These are phyloP conservation scores for Talaromyces proteolyticus DNA, from an alignment of 495 filamentous ascomycete genomes.

Conservation along the genomic window DNA sequence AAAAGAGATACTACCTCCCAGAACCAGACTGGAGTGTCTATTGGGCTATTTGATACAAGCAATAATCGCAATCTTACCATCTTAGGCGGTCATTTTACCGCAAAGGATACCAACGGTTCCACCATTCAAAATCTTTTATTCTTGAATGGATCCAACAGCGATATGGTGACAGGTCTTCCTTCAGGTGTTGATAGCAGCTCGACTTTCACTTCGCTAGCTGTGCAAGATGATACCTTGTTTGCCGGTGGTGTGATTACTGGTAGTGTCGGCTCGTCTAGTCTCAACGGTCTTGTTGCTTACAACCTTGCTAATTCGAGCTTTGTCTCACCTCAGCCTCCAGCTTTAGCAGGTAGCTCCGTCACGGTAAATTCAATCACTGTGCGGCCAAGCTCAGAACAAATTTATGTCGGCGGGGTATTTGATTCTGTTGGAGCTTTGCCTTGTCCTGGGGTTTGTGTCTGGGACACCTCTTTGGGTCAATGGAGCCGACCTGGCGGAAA, in stretches of 20 bases:
- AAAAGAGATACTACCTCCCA: conserved; percentile 53
- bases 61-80: conserved; percentile 75
- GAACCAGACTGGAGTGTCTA: conserved; percentile 57
- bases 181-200: conserved; percentile 63
- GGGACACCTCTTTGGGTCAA: conserved; percentile 56
- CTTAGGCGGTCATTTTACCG: conserved; percentile 81
- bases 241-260: conserved; percentile 78
- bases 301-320: conserved; percentile 60
- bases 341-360: conserved; percentile 60
- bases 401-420: conserved; percentile 87
- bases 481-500: conserved; percentile 74
- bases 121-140: conserved; percentile 72
- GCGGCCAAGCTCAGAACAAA: conserved; percentile 57
- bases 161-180: conserved; percentile 65
- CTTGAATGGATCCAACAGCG: conserved; percentile 56
- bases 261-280: conserved; percentile 48
- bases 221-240: conserved; percentile 65
- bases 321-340: conserved; percentile 58
- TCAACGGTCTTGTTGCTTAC: conserved; percentile 77
- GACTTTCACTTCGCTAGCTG: conserved; percentile 64
- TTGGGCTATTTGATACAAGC: conserved; percentile 68
- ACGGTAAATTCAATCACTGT: conserved; percentile 68
- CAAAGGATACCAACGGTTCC: conserved; percentile 62
- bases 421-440: conserved; percentile 71
- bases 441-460: conserved; percentile 78